Conservation (phyloP, 176 grass and related monocot genomes). For the Raddia distichophylla region DNA sequence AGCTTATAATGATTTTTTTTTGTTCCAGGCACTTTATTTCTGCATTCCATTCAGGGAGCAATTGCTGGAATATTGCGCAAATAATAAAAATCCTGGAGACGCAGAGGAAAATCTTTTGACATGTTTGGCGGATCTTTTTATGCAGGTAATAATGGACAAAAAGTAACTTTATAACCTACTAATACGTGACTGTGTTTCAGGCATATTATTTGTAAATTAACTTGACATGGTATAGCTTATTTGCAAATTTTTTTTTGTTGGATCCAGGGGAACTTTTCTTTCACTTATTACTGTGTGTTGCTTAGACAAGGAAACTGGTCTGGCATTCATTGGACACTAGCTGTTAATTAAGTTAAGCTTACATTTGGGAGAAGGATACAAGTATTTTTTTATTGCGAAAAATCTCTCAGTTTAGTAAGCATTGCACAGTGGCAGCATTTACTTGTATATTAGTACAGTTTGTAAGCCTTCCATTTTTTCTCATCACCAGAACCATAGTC, state of each 20-base stretch:
- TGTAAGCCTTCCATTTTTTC: background rate
- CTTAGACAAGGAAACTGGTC: background rate
- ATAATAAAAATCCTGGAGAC: conserved; percentile 72
- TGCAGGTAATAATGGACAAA: conserved; percentile 71
- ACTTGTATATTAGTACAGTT: background rate
- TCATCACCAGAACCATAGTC: background rate
- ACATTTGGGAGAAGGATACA: background rate
- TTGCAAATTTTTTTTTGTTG: background rate
- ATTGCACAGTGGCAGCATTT: background rate
- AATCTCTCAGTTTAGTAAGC: background rate
- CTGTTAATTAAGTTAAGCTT: background rate
- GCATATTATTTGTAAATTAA: conserved; percentile 29
- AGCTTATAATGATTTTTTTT: conserved; percentile 39
- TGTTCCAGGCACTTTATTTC: conserved; percentile 93
- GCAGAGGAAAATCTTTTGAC: conserved; percentile 90
- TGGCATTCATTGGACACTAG: background rate
- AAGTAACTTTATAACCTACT: background rate
- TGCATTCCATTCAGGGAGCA: conserved; percentile 93
- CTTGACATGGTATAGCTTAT: background rate
- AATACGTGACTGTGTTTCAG: background rate
- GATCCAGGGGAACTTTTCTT: background rate
- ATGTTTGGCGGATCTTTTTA: conserved; percentile 95
- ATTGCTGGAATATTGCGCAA: conserved; percentile 77
- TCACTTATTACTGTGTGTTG: background rate
- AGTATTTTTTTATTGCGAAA: background rate